These are phyloP conservation scores for thale cress (Arabidopsis thaliana) DNA, from an alignment of 345 rosid species.

Conservation along the genomic window TAIR10.1 NC_003071.7:19663501-19664000, in stretches of 20 bases:
- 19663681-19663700: background rate
- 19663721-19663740: constrained; percentile 19
- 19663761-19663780: constrained; percentile 55
- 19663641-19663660: constrained; percentile 99
- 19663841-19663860: constrained; percentile 3
- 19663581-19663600: constrained; percentile 91
- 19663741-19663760: constrained; percentile 72
- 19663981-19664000: constrained; percentile 32
- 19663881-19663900: constrained; percentile 36
- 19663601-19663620: constrained; percentile 96
- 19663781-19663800: constrained; percentile 4
- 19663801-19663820: constrained; percentile 24
- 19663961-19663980: background rate
- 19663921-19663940: constrained; percentile 8
- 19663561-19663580: constrained; percentile 79
- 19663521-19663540: constrained; percentile 91
- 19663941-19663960: constrained; percentile 38
- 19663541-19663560: constrained; percentile 86
- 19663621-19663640: constrained; percentile 81
- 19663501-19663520: constrained; percentile 91
- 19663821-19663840: constrained; percentile 25
- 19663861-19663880: constrained; percentile 18
- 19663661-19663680: background rate
- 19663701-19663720: constrained; percentile 7
- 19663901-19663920: constrained; percentile 5